Evolutionary conservation across 2,329 filamentous ascomycete species (phyloP), one percentile per base, ranked within the genome.

Genomic region (Didymellaceae sp.): DNA sequence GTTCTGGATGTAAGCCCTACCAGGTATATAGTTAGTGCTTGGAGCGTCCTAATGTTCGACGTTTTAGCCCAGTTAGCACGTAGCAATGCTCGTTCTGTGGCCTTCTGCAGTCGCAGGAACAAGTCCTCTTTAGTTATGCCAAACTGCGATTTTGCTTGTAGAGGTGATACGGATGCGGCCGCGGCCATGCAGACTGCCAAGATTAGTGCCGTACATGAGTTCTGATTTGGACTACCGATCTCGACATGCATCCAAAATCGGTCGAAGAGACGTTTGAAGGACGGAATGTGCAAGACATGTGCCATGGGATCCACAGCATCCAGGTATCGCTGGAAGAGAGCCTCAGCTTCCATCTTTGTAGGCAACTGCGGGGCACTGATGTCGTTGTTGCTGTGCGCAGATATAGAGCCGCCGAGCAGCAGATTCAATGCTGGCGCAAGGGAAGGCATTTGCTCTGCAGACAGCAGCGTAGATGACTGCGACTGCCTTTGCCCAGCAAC

Each of bases 91-190:
- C 65, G 54, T 55, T 73, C 70, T 0, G 70, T 73, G n/a, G 70
- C 70, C 37, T 66, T 71, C 31, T 73, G 70, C 16, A 73, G 46
- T 37, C 68, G 58, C 17, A 70, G 30, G 33, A 72, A 71, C 17
- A 73, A 32, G 17, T 72, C 70, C 45, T 73, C 70, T 52, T 71
- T 71, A 0, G 70, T 69, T 20, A 72, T 71, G 22, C 70, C 68
- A 41, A 73, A 73, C 24, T 73, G 70, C 13, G 70, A 70, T 35
- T 72, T 73, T n/a, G 70, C 67, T 53, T 72, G 70, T 22, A 73
- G 45, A 9, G 70, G 65, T 2, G 70, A 71, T n/a, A 73, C 58
- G 1, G 67, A 70, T 13, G 70, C 68, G 21, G 70, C 67, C 21
- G 70, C 70, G 13, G 70, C 70, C 68, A 72, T 73, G 34, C 70